Conservation (phyloP, 2,329 filamentous ascomycete species). For the Trichoderma brevicompactum region DNA sequence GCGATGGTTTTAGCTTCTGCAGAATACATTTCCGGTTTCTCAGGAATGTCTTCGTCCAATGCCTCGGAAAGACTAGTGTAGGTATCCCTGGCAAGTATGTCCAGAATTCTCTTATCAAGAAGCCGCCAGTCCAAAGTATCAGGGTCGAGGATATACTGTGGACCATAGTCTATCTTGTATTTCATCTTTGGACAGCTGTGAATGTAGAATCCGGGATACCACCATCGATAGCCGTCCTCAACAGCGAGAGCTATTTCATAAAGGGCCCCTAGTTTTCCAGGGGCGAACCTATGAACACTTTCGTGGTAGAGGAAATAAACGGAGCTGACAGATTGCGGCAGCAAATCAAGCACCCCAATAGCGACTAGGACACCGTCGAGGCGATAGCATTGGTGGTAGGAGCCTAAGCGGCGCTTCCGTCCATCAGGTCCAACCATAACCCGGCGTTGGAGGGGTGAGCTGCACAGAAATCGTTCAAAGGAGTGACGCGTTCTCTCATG, state of each 20-base stretch:
- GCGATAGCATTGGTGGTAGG: slow-evolving; percentile 81
- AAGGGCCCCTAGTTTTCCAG: slow-evolving; percentile 77
- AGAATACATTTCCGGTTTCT: not conserved
- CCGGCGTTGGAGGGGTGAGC: slow-evolving; percentile 64
- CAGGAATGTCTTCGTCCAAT: slow-evolving; percentile 16
- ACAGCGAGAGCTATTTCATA: slow-evolving; percentile 72
- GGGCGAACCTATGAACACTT: slow-evolving; percentile 69
- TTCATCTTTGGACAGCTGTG: slow-evolving; percentile 81
- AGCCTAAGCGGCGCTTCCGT: slow-evolving; percentile 63
- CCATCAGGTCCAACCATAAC: slow-evolving; percentile 53
- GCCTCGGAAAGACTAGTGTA: slow-evolving; percentile 56
- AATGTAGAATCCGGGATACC: slow-evolving; percentile 83
- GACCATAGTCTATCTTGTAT: slow-evolving; percentile 80
- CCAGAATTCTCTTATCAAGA: slow-evolving; percentile 57
- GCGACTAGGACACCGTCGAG: slow-evolving; percentile 77
- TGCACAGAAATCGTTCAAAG: slow-evolving; percentile 75
- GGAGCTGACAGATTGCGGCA: slow-evolving; percentile 76
- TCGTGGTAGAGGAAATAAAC: slow-evolving; percentile 85
- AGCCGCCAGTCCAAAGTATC: slow-evolving; percentile 65
- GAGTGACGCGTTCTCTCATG: slow-evolving; percentile 61
- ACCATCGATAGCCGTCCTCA: slow-evolving; percentile 73
- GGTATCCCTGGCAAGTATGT: slow-evolving; percentile 56
- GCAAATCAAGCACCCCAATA: slow-evolving; percentile 74
- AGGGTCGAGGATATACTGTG: slow-evolving; percentile 75
- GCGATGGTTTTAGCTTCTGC: not conserved